Evolutionary conservation across 2,329 filamentous ascomycete species (phyloP).

Genomic region (Berkeleyomyces basicola): DNA sequence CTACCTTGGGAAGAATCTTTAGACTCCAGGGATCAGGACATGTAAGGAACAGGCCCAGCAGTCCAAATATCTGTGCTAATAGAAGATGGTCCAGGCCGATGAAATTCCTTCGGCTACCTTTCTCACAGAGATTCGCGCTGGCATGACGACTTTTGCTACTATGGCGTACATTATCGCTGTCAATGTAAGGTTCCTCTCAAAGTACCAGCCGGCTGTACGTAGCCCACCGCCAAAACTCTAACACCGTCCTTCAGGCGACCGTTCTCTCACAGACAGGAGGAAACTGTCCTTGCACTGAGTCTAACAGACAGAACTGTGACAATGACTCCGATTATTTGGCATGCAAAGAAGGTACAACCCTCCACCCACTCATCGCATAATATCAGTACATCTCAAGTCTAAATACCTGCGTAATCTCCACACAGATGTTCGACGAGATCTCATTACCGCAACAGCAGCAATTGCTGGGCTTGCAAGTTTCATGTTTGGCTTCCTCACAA

Average conservation of each 20-base stretch:
- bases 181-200: conserved; percentile 29
- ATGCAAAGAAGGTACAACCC: conserved; percentile 30
- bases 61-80: background rate
- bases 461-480: conserved; percentile 60
- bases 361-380: background rate
- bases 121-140: conserved; percentile 62
- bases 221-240: background rate
- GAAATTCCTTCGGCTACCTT: conserved; percentile 54
- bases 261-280: conserved; percentile 63
- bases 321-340: conserved; percentile 27
- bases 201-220: too few species aligned
- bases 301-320: conserved; percentile 30
- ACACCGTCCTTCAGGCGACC: conserved; percentile 33
- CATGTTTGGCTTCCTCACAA: conserved; percentile 64
- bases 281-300: conserved; percentile 49
- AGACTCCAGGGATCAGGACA: conserved; percentile 49
- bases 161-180: conserved; percentile 78
- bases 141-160: conserved; percentile 62
- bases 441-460: conserved; percentile 72
- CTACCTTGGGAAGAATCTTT: conserved; percentile 39
- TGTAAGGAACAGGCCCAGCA: conserved; percentile 26
- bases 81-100: conserved; percentile 32
- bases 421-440: conserved; percentile 49
- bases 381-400: background rate
- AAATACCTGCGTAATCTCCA: background rate